Conservation (phyloP, 2,329 filamentous ascomycete species). For the Botryosphaeria agaves region DNA sequence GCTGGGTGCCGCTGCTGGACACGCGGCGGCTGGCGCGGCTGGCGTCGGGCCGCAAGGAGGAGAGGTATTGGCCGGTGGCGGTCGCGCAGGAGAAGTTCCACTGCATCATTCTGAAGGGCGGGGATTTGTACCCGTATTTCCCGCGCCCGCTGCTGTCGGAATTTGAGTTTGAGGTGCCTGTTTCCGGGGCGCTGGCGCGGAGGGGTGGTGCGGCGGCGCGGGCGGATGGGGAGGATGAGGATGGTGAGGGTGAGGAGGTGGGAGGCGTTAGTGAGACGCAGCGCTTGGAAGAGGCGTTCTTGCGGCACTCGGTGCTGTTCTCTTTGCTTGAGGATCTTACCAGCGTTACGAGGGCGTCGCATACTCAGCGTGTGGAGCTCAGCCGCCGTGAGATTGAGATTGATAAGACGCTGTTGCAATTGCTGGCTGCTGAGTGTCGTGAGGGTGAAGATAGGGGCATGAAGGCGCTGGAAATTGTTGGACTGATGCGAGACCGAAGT, state of each 20-base stretch:
- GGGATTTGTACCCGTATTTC: constrained; percentile 84
- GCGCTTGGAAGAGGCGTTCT: constrained; percentile 63
- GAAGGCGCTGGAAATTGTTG: constrained; percentile 83
- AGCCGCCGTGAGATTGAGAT: constrained; percentile 63
- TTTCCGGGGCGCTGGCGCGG: constrained; percentile 37
- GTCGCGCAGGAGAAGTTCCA: constrained; percentile 86
- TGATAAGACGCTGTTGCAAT: constrained; percentile 77
- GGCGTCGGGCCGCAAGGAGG: constrained; percentile 67
- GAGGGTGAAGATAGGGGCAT: constrained; percentile 87
- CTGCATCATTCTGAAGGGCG: constrained; percentile 96
- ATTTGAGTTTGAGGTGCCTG: constrained; percentile 78
- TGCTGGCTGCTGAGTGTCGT: constrained; percentile 77
- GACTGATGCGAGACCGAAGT: constrained; percentile 65
- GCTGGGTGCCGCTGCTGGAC: constrained; percentile 85
- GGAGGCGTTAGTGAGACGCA: constrained; percentile 31
- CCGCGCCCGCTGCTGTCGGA: constrained; percentile 78
- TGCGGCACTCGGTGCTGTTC: constrained; percentile 55
- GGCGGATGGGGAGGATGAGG: constrained; percentile 24
- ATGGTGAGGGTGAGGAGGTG: constrained; percentile 16
- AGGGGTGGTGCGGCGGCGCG: constrained; percentile 28
- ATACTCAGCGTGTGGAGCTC: constrained; percentile 48
- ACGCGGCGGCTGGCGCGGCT: constrained; percentile 71
- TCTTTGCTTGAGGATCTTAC: constrained; percentile 62
- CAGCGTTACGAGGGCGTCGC: constrained; percentile 45
- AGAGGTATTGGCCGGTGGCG: constrained; percentile 89